These are phyloP conservation scores for Eucalyptus sp. DNA, from an alignment of 345 rosid genomes.

Conservation along the genomic window DNA sequence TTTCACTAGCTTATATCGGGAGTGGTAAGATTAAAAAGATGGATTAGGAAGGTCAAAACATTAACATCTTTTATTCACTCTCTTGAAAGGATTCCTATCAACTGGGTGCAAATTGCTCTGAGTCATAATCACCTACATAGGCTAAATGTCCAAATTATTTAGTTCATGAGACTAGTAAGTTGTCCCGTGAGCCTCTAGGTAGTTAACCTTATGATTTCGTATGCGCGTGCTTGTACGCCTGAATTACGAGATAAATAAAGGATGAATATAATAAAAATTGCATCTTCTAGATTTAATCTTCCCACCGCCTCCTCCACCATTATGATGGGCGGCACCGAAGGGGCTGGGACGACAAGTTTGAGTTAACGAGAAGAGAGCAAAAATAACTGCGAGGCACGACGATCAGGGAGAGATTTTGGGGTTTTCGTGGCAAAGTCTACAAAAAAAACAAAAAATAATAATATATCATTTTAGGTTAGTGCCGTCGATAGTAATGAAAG, in stretches of 20 bases:
- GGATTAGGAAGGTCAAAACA: not conserved
- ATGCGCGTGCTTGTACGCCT: not conserved
- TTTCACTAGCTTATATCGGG: not conserved
- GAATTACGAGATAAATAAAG: not conserved
- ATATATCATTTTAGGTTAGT: not conserved
- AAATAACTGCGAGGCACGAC: not conserved
- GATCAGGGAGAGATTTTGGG: not conserved
- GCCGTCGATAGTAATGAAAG: not conserved
- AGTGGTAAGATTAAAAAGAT: not conserved
- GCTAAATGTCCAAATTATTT: not conserved
- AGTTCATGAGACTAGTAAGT: not conserved
- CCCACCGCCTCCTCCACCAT: not conserved
- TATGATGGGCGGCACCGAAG: not conserved
- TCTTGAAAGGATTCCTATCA: not conserved
- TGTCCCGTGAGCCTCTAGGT: not conserved
- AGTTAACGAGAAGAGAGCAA: not conserved
- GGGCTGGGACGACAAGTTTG: not conserved
- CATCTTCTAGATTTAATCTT: not conserved
- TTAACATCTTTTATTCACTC: not conserved
- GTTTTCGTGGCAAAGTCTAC: not conserved
- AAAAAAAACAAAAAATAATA: not conserved
- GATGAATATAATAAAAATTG: not conserved
- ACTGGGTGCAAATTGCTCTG: not conserved
- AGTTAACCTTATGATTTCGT: not conserved
- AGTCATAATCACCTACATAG: not conserved